These are phyloP conservation scores for Trametes gibbosa DNA, from an alignment of 768 basidiomycete genomes.

Conservation along the genomic window DNA sequence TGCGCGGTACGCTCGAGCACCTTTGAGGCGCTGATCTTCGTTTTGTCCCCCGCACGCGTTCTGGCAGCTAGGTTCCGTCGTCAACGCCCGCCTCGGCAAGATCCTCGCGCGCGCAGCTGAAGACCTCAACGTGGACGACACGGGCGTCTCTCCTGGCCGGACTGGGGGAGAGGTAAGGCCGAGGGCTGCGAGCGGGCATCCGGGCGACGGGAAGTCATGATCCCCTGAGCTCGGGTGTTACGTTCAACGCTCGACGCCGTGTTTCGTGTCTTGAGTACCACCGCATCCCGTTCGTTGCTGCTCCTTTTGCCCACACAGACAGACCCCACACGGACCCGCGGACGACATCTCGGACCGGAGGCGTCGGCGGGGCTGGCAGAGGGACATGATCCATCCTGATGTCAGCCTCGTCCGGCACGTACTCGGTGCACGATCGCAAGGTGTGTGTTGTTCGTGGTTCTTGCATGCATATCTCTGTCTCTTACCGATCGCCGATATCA, in stretches of 20 bases:
- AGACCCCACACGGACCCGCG: neutral
- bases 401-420: neutral
- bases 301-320: neutral
- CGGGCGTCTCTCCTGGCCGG: too few species aligned
- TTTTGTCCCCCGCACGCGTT: too few species aligned
- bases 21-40: neutral
- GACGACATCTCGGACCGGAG: neutral
- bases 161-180: neutral
- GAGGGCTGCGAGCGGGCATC: neutral
- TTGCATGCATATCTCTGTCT: too few species aligned
- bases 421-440: neutral
- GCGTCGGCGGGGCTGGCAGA: neutral
- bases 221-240: neutral
- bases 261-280: neutral
- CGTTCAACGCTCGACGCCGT: neutral
- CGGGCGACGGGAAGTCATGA: neutral
- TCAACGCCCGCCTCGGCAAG: too few species aligned
- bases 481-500: too few species aligned
- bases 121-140: too few species aligned
- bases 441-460: neutral
- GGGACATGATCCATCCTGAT: neutral
- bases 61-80: too few species aligned
- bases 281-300: neutral
- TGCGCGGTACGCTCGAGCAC: neutral
- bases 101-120: too few species aligned